Conservation (phyloP, 1,284 basidiomycete species). For the Naganishia liquefaciens region DNA sequence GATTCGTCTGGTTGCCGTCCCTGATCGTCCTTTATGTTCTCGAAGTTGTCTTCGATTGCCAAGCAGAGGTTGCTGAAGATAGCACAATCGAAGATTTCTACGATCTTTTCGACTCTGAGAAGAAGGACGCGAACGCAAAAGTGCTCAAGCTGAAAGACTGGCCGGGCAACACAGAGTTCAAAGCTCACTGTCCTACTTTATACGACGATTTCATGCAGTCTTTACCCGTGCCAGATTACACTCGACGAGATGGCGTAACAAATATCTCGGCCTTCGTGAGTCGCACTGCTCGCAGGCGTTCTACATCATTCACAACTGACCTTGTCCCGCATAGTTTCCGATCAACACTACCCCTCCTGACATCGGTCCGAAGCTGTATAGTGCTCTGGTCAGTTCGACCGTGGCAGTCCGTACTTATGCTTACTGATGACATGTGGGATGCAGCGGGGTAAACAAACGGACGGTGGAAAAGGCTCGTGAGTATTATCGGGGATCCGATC, state of each 20-base stretch:
- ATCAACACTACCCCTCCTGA: conserved; percentile 79
- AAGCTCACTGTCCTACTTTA: conserved; percentile 76
- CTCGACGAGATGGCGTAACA: conserved; percentile 79
- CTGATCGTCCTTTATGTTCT: conserved; percentile 13
- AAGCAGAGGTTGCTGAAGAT: conserved; percentile 65
- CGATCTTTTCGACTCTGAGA: conserved; percentile 69
- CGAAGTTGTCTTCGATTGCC: conserved; percentile 71
- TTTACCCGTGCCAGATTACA: conserved; percentile 84
- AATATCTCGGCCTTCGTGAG: conserved; percentile 67
- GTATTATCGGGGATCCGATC: conserved; percentile 17
- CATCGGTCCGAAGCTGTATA: conserved; percentile 69
- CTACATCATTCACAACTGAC: neutral
- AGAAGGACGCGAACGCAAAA: conserved; percentile 54
- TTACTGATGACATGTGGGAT: neutral
- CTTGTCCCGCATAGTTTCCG: conserved; percentile 66
- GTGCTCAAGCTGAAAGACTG: conserved; percentile 91
- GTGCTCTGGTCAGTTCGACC: conserved; percentile 49
- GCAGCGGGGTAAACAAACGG: conserved; percentile 34
- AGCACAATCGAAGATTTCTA: conserved; percentile 79
- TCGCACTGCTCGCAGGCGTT: neutral
- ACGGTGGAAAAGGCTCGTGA: conserved; percentile 41
- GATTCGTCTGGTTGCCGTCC: conserved; percentile 8
- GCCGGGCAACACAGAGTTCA: conserved; percentile 84
- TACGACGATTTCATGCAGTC: conserved; percentile 80
- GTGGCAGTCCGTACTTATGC: neutral